Conservation (phyloP, 2,329 filamentous ascomycete genomes). For the Raffaelea deltoideospora region DNA sequence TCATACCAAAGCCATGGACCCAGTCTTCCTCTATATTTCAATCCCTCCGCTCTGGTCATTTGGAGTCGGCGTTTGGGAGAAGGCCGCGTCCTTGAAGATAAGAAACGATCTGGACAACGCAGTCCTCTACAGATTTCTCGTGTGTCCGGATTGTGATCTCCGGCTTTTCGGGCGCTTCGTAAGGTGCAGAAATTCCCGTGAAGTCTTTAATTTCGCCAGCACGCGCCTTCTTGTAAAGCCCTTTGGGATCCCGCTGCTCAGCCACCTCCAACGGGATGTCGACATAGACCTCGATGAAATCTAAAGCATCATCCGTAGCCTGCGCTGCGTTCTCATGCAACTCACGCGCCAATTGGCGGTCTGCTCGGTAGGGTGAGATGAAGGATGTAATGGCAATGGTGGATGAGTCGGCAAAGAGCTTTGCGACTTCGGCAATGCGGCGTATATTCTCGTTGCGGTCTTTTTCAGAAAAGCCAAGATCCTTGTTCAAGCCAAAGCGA, state of each 20-base stretch:
- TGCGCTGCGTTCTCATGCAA: slow-evolving; percentile 52
- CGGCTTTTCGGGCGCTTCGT: slow-evolving; percentile 73
- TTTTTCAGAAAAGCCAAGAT: slow-evolving; percentile 83
- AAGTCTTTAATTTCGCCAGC: slow-evolving; percentile 94
- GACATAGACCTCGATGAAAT: slow-evolving; percentile 88
- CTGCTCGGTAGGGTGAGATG: slow-evolving; percentile 86
- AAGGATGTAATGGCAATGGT: slow-evolving; percentile 87
- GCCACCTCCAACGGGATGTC: slow-evolving; percentile 85
- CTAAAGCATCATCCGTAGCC: slow-evolving; percentile 51
- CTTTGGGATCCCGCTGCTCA: slow-evolving; percentile 92
- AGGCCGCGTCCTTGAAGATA: slow-evolving; percentile 61
- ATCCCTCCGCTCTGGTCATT: background rate
- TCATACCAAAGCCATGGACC: too few species aligned
- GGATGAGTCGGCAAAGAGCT: slow-evolving; percentile 84
- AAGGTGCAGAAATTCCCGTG: slow-evolving; percentile 87
- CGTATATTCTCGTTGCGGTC: slow-evolving; percentile 98
- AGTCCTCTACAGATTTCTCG: slow-evolving; percentile 73
- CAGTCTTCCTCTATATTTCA: background rate
- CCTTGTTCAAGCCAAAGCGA: slow-evolving; percentile 94
- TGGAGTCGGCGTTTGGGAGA: too few species aligned
- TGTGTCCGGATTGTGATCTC: slow-evolving; percentile 81
- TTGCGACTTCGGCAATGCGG: slow-evolving; percentile 86
- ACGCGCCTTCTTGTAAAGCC: slow-evolving; percentile 91
- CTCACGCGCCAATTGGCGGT: slow-evolving; percentile 67
- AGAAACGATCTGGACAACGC: slow-evolving; percentile 67